A percentile compares a stretch with the other conserved stretches of the same genome.
Evolutionary conservation across 78 protist genomes (phyloP).

Genomic region (Planoprotostelium fungivorum): DNA sequence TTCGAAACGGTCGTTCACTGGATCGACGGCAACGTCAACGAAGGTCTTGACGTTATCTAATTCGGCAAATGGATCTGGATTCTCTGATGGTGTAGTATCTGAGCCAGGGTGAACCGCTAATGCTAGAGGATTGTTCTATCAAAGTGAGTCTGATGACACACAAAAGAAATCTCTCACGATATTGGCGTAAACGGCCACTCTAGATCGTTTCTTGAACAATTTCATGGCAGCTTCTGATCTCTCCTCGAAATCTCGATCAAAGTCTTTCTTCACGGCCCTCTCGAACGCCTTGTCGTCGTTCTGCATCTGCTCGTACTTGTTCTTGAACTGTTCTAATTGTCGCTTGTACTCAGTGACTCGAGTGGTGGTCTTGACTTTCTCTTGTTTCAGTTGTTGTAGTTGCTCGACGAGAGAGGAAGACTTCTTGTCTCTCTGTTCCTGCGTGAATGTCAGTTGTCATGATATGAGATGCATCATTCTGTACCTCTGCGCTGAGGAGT

Average conservation of each 20-base stretch:
- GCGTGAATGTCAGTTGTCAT: neutral
- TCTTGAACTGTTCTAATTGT: neutral
- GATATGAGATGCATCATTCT: neutral
- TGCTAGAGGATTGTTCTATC: no score
- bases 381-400: neutral
- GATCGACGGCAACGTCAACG: neutral
- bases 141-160: neutral
- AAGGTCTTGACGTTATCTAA: neutral
- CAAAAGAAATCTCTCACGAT: neutral
- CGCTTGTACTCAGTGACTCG: neutral
- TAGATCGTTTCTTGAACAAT: neutral
- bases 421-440: neutral
- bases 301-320: neutral
- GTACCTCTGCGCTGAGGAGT: neutral
- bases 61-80: neutral
- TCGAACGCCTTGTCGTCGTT: neutral
- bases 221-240: neutral
- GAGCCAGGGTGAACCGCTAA: neutral
- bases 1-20: neutral
- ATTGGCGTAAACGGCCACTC: neutral
- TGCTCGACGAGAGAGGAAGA: neutral
- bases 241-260: neutral
- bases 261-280: neutral
- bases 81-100: neutral
- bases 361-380: neutral